Evolutionary conservation across 225 moss, liverwort and hornwort species (phyloP).

Genomic region (Asterella californica): DNA sequence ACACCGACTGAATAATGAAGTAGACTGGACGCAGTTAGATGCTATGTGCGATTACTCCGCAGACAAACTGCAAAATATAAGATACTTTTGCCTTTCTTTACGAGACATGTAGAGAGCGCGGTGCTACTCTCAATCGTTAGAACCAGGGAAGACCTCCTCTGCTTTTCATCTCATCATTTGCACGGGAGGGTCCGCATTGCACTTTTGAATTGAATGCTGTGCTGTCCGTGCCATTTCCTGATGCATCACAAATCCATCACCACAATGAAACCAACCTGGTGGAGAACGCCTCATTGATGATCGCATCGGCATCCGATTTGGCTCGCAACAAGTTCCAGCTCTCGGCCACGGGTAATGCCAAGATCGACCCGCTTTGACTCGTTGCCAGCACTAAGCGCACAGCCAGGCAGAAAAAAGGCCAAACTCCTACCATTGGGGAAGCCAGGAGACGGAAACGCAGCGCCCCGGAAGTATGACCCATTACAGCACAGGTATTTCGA

Average conservation of each 20-base stretch:
- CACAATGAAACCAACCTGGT: slow-evolving; percentile 30
- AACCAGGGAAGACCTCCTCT: background rate
- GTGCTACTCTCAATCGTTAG: background rate
- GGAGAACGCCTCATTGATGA: slow-evolving; percentile 59
- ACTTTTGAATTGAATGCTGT: background rate
- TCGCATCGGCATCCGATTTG: slow-evolving; percentile 49
- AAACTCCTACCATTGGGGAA: background rate
- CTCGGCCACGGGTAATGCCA: slow-evolving; percentile 3
- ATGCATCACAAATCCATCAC: background rate
- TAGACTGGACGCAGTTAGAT: background rate
- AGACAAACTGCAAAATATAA: too few species aligned
- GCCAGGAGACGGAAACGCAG: background rate
- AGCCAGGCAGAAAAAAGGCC: background rate
- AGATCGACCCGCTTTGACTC: background rate
- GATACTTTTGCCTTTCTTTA: too few species aligned
- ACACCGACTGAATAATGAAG: background rate
- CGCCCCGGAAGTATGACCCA: background rate
- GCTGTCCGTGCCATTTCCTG: background rate
- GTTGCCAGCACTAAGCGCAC: background rate
- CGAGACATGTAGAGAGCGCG: too few species aligned
- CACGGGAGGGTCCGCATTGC: background rate
- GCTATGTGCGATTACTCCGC: too few species aligned
- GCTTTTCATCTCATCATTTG: too few species aligned
- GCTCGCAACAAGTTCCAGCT: slow-evolving; percentile 11
- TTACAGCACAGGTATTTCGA: background rate